Conservation (phyloP, 805 yeast species). For the Cyberlindnera maritima region DNA sequence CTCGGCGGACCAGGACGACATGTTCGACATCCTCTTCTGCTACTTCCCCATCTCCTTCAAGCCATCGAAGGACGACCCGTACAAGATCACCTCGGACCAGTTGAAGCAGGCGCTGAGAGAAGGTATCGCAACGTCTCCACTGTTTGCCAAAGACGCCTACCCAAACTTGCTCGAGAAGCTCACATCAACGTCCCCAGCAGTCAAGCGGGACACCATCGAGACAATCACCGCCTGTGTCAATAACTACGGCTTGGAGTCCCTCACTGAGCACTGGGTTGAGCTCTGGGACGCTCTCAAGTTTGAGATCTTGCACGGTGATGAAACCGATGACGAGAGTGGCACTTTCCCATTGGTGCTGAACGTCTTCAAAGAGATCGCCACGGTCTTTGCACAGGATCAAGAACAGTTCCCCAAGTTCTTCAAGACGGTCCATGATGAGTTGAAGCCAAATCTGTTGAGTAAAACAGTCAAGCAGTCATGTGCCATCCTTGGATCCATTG, state of each 20-base stretch:
- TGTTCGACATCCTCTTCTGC: constrained; percentile 89
- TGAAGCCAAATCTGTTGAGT: constrained; percentile 48
- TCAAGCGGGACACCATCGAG: constrained; percentile 68
- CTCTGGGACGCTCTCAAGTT: constrained; percentile 88
- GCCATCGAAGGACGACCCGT: constrained; percentile 89
- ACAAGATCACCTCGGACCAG: constrained; percentile 72
- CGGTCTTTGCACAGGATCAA: constrained; percentile 31
- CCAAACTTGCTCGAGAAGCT: constrained; percentile 78
- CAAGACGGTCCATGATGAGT: constrained; percentile 44
- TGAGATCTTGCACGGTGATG: constrained; percentile 84
- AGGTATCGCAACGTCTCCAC: constrained; percentile 59
- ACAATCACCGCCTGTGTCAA: constrained; percentile 59
- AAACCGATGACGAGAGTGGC: constrained; percentile 39
- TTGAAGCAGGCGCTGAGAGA: constrained; percentile 59
- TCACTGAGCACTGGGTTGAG: constrained; percentile 62
- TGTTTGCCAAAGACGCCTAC: constrained; percentile 69
- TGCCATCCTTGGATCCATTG: constrained; percentile 52
- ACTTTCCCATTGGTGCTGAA: constrained; percentile 42
- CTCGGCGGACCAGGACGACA: constrained; percentile 49
- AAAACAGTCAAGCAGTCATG: constrained; percentile 64
- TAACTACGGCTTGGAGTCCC: constrained; percentile 45
- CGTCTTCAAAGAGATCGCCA: constrained; percentile 44
- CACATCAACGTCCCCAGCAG: constrained; percentile 68
- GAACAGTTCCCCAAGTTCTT: constrained; percentile 38
- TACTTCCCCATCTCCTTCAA: constrained; percentile 95